These are phyloP conservation scores for Xylaria hypoxylon DNA, from an alignment of 2,329 filamentous ascomycete species.

Conservation along the genomic window DNA sequence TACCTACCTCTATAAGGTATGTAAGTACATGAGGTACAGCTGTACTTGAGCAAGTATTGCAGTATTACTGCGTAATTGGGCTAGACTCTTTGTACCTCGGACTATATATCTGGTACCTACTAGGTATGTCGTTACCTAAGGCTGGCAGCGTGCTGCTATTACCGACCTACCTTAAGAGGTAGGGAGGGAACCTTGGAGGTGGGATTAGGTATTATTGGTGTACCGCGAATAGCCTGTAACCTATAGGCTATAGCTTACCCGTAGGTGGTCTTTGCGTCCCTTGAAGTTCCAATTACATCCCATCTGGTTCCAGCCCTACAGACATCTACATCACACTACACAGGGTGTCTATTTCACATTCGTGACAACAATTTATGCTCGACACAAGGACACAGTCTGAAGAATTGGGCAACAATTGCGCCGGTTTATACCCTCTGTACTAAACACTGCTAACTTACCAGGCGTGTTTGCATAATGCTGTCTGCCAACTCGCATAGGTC, in stretches of 20 bases:
- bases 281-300: not conserved
- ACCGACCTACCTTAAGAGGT: not conserved
- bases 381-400: not conserved
- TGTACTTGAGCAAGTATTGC: constrained; percentile 7
- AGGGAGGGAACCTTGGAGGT: too few relatives aligned
- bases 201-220: too few relatives aligned
- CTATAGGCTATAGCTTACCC: too few relatives aligned
- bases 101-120: too few relatives aligned
- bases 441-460: not conserved
- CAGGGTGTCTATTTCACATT: not conserved
- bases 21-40: too few relatives aligned
- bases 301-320: constrained; percentile 24
- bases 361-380: constrained; percentile 4
- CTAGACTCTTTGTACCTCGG: constrained; percentile 6
- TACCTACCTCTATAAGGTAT: too few relatives aligned
- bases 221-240: too few relatives aligned
- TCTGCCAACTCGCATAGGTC: constrained; percentile 21
- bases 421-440: not conserved
- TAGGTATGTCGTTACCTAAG: too few relatives aligned
- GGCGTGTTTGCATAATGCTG: constrained; percentile 10
- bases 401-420: not conserved
- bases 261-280: constrained; percentile 9
- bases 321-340: constrained; percentile 23
- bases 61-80: constrained; percentile 3
- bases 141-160: not conserved